These are phyloP conservation scores for Saccharomyces hybrid DNA, from an alignment of 1,139 yeast genomes.

Conservation along the genomic window DNA sequence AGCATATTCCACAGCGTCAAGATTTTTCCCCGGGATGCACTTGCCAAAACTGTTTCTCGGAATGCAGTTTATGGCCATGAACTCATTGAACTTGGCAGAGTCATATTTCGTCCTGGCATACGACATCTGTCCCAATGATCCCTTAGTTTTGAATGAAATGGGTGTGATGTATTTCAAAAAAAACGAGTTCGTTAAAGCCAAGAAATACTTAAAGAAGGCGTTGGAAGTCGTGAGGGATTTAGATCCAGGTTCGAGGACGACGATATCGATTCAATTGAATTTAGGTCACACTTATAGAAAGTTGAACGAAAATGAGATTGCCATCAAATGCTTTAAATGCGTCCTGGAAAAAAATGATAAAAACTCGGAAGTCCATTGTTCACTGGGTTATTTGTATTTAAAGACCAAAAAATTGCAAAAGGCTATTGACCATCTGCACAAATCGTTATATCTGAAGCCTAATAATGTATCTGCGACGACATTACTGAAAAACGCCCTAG, in stretches of 20 bases:
- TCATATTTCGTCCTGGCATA: constrained; percentile 76
- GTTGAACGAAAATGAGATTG: constrained; percentile 51
- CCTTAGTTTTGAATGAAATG: constrained; percentile 77
- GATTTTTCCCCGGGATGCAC: constrained; percentile 91
- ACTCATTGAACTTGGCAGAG: constrained; percentile 72
- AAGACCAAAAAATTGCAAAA: constrained; percentile 55
- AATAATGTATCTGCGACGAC: constrained; percentile 82
- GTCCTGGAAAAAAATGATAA: constrained; percentile 62
- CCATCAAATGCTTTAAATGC: constrained; percentile 67
- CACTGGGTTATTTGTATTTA: constrained; percentile 76
- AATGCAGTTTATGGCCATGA: constrained; percentile 90
- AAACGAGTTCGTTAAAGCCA: constrained; percentile 60
- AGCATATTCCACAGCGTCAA: constrained; percentile 92
- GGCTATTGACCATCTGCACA: constrained; percentile 73
- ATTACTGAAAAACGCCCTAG: constrained; percentile 70
- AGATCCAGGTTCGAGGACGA: constrained; percentile 73
- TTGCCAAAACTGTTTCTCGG: constrained; percentile 86
- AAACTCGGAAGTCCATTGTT: constrained; percentile 71
- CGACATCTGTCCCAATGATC: constrained; percentile 76
- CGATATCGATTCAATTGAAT: constrained; percentile 82
- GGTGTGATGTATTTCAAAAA: constrained; percentile 86
- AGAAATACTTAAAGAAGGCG: constrained; percentile 64
- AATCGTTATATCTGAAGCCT: constrained; percentile 72
- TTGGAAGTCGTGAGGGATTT: constrained; percentile 58
- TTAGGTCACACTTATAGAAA: constrained; percentile 86